phyloP scores from a whole-genome alignment of 306 rosid species.

The Pyrus communis region DNA sequence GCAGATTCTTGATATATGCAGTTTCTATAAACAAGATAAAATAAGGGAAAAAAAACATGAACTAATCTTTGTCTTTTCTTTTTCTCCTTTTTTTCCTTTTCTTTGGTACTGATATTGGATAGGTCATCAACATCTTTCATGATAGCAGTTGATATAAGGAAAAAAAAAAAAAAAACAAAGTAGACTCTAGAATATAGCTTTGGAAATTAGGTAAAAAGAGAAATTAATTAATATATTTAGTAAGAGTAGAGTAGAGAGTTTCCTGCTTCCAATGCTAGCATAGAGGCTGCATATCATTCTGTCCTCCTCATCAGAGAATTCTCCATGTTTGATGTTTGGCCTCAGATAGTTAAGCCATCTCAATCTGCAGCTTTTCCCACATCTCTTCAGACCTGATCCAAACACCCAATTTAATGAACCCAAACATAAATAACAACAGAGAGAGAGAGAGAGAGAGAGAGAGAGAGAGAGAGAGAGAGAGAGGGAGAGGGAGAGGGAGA shows the following conservation, averaged over 20 bases:
- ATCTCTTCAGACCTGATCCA: constrained; percentile 70
- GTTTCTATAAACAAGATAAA: background rate
- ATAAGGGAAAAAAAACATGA: background rate
- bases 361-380: constrained; percentile 93
- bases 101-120: constrained; percentile 19
- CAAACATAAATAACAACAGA: background rate
- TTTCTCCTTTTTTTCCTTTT: background rate
- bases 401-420: background rate
- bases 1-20: constrained; percentile 18
- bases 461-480: background rate
- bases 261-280: constrained; percentile 89
- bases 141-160: background rate
- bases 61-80: background rate
- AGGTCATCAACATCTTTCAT: constrained; percentile 4
- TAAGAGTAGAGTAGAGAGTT: background rate
- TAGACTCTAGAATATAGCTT: background rate
- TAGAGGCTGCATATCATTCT: constrained; percentile 73
- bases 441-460: background rate
- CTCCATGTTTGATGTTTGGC: constrained; percentile 91
- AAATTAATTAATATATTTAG: background rate
- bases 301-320: constrained; percentile 91
- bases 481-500: background rate
- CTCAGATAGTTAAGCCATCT: constrained; percentile 96
- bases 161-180: background rate
- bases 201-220: background rate